Base-by-base conservation (phyloP, 768 basidiomycete species). In the Mycena maculata region DNA sequence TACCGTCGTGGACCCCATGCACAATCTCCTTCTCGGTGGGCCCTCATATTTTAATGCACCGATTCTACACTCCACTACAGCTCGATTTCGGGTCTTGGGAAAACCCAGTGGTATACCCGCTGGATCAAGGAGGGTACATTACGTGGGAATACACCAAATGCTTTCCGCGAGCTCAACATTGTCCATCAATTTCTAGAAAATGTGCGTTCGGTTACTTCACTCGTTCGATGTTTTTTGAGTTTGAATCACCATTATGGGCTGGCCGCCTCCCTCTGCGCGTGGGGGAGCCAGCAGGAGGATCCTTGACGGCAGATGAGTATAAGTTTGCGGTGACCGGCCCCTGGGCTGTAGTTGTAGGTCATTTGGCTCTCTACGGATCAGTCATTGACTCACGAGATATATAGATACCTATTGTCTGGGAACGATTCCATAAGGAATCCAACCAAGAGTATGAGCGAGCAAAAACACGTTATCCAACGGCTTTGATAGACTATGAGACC, bases 261-360 rank as follows among this genome's bases (percentile, higher is more conserved):
- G 63, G 63, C 0, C 38, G 56, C 57, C 71, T 38, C 55, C 74
- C 47, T 3, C 8, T 58, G 15, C 20, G 63, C 6, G 63, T 65
- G 0, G 63, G 63, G 2, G 63, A 65, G 31, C 38, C 63, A 12
- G 63, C 63, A 3, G 75, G 75, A 7, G 74, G 75, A 3, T 69
- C 65, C 2, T 62, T 75, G 2, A 70, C 67, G 20, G 75, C 75
- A 4, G 75, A 76, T 48, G 75, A 76, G 30, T 76, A 74, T 36
- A 75, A 75, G 56, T 64, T 73, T 27, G 44, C 72, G 0, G 54
- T 60, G 1, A 73, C 65, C 33, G 41, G 47, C 1, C 60, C 67
- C 0, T 66, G 39, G 67, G 56, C 72, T 0, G 67, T 73, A 13
- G 59, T 72, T 2, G 71, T 72, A 52, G 6, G 54, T 71, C 22